Evolutionary conservation across 164 flowering plant genomes (phyloP).

Genomic region (Umbellularia californica): DNA sequence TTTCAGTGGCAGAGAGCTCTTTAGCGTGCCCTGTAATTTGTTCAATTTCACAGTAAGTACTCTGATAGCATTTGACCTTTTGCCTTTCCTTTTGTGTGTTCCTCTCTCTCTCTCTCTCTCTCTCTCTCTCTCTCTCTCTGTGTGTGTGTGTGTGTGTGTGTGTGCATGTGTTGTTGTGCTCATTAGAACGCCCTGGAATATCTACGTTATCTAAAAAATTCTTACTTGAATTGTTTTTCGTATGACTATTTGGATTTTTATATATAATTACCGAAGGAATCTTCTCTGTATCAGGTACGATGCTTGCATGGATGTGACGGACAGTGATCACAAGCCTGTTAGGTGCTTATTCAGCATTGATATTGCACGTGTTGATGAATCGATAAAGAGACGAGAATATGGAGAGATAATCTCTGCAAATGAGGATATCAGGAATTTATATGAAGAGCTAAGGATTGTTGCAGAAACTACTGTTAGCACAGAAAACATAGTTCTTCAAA

Average conservation of each 20-base stretch:
- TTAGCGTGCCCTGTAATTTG: conserved; percentile 80
- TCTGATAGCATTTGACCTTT: background rate
- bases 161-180: background rate
- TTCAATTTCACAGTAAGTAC: conserved; percentile 57
- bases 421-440: conserved; percentile 43
- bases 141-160: too few species aligned
- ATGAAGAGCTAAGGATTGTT: conserved; percentile 41
- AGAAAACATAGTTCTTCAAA: conserved; percentile 56
- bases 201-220: too few species aligned
- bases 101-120: background rate
- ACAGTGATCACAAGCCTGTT: conserved; percentile 99
- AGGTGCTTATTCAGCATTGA: conserved; percentile 67
- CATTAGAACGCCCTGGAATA: background rate
- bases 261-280: too few species aligned
- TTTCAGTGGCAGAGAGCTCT: conserved; percentile 52
- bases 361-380: conserved; percentile 72
- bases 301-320: conserved; percentile 96
- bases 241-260: too few species aligned
- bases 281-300: conserved; percentile 58
- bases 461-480: conserved; percentile 76
- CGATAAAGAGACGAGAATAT: conserved; percentile 67
- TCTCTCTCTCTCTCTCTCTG: background rate
- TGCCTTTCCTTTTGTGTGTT: background rate
- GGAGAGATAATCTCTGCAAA: conserved; percentile 61
- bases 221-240: too few species aligned